These are phyloP conservation scores for Lonicera japonica DNA, from an alignment of 129 eudicot genomes.

Conservation along the genomic window DNA sequence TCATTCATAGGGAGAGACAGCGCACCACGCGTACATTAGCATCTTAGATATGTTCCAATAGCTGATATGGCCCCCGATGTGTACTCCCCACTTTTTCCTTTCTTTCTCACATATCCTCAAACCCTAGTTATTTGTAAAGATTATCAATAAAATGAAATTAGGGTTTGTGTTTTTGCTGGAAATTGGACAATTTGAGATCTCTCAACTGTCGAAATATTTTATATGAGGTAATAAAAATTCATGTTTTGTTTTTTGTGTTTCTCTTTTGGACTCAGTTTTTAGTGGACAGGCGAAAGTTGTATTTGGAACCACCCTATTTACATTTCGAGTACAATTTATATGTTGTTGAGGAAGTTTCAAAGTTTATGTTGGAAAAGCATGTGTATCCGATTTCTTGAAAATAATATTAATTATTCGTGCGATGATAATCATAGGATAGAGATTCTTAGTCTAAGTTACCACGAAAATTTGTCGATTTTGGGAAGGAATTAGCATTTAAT, in stretches of 20 bases:
- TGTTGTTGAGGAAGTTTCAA: too few species aligned
- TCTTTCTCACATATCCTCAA: slow-evolving; percentile 17
- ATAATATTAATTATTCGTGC: neutral
- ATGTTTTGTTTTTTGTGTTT: neutral
- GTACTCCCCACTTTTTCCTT: slow-evolving; percentile 28
- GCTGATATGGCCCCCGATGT: slow-evolving; percentile 22
- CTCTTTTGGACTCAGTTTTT: neutral
- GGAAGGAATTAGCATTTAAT: neutral
- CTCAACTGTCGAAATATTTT: neutral
- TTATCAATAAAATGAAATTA: neutral
- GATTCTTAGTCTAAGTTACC: too few species aligned
- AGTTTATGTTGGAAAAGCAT: too few species aligned
- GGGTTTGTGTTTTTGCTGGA: neutral
- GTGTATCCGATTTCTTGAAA: too few species aligned
- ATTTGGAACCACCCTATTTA: neutral
- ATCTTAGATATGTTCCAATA: slow-evolving; percentile 10
- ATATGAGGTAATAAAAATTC: neutral
- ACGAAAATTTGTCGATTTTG: neutral
- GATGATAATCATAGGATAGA: neutral
- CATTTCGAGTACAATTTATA: neutral
- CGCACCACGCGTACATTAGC: slow-evolving; percentile 23
- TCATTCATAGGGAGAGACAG: too few species aligned
- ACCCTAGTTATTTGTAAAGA: neutral
- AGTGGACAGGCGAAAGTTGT: neutral
- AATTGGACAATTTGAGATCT: slow-evolving; percentile 1